A percentile compares a stretch with the other conserved stretches of the same genome.
Conservation (phyloP, 768 basidiomycete species). For the Russula sp. region DNA sequence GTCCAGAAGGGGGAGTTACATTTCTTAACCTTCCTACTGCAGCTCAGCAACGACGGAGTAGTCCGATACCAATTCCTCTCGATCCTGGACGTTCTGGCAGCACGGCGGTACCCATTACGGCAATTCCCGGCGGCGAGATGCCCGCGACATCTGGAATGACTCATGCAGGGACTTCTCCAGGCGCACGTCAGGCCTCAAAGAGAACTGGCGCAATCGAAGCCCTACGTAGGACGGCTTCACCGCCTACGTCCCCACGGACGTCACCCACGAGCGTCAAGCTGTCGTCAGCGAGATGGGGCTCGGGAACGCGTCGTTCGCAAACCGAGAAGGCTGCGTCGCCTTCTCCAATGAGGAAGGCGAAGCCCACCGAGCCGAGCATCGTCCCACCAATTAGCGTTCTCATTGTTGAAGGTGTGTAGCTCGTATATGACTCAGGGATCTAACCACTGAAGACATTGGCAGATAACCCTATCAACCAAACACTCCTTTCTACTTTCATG, state of each 20-base stretch:
- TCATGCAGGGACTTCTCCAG: not conserved
- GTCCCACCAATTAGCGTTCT: conserved; percentile 96
- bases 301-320: conserved; percentile 28
- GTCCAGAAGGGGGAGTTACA: conserved; percentile 5
- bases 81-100: not conserved
- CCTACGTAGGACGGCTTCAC: conserved; percentile 29
- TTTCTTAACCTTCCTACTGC: conserved; percentile 5
- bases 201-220: conserved; percentile 27
- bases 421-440: not conserved
- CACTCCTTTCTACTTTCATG: conserved; percentile 96
- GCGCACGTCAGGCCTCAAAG: conserved; percentile 21
- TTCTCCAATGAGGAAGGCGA: conserved; percentile 40
- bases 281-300: conserved; percentile 27
- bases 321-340: conserved; percentile 28
- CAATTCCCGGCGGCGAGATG: conserved; percentile 5
- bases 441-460: not conserved
- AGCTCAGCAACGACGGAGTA: conserved; percentile 1
- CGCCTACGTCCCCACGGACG: conserved; percentile 31
- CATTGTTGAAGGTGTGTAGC: conserved; percentile 85
- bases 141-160: not conserved
- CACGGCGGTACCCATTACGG: not conserved
- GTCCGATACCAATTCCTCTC: not conserved
- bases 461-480: conserved; percentile 99
- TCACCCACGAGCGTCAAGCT: conserved; percentile 24
- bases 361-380: conserved; percentile 57